Evolutionary conservation across 768 basidiomycete genomes (phyloP).

Genomic region (Tephrocybe sp.): DNA sequence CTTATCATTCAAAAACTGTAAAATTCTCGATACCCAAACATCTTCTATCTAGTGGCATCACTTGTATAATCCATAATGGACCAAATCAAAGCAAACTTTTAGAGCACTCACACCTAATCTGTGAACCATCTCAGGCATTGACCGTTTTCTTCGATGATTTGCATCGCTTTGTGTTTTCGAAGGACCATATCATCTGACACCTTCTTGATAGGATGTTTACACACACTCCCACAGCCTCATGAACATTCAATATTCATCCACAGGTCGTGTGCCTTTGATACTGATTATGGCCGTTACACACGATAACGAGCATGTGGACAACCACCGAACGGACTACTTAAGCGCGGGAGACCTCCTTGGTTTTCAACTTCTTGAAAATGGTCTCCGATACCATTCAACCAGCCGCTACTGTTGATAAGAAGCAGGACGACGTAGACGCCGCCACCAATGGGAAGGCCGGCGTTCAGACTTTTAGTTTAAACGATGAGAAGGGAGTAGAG

Average conservation of each 20-base stretch:
- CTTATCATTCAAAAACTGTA: constrained; percentile 86
- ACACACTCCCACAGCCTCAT: not conserved
- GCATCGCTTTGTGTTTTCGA: too few species aligned
- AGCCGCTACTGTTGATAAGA: not conserved
- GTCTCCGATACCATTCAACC: not conserved
- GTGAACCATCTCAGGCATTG: too few species aligned
- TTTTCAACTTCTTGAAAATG: not conserved
- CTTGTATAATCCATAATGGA: constrained; percentile 13
- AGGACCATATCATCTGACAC: not conserved
- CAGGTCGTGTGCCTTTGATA: not conserved
- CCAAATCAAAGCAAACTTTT: constrained; percentile 8
- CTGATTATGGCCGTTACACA: not conserved
- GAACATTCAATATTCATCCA: not conserved
- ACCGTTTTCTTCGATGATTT: too few species aligned
- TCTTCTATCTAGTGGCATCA: constrained; percentile 9
- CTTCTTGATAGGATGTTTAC: not conserved
- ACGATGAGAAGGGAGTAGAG: constrained; percentile 28
- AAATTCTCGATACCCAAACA: constrained; percentile 16
- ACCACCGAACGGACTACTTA: not conserved
- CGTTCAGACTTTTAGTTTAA: constrained; percentile 35
- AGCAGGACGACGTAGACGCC: not conserved
- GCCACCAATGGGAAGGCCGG: not conserved
- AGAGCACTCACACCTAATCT: too few species aligned
- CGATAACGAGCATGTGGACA: not conserved
- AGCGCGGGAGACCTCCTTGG: not conserved